Evolutionary conservation across 1,139 yeast species (phyloP).

Genomic region (Kodamaea anthophila): DNA sequence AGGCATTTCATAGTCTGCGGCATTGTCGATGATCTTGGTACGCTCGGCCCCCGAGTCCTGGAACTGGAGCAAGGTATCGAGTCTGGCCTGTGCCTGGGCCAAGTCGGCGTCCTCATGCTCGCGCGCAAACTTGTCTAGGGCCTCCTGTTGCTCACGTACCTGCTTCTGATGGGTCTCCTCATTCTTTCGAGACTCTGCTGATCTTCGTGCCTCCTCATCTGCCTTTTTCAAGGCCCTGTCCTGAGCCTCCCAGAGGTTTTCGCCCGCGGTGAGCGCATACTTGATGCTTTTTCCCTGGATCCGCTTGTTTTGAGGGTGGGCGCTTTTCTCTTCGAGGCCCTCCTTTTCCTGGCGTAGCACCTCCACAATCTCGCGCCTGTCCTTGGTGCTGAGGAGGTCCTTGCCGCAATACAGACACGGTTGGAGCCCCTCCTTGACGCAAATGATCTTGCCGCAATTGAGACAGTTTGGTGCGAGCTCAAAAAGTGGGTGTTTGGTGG

Average conservation of each 20-base stretch:
- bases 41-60: conserved; percentile 87
- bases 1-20: conserved; percentile 75
- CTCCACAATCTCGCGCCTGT: conserved; percentile 51
- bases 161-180: conserved; percentile 27
- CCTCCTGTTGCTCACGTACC: conserved; percentile 31
- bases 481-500: conserved; percentile 78
- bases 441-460: conserved; percentile 89
- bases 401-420: conserved; percentile 83
- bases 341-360: conserved; percentile 47
- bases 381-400: conserved; percentile 56
- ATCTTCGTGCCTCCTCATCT: conserved; percentile 28
- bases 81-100: conserved; percentile 60
- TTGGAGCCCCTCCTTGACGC: conserved; percentile 83
- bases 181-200: conserved; percentile 17
- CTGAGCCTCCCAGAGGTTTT: conserved; percentile 62
- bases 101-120: conserved; percentile 45
- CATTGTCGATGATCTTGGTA: conserved; percentile 88
- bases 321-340: conserved; percentile 18
- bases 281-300: conserved; percentile 14
- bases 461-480: conserved; percentile 91
- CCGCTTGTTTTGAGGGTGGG: conserved; percentile 12
- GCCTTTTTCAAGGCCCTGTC: conserved; percentile 55
- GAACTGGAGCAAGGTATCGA: conserved; percentile 67
- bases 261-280: conserved; percentile 40
- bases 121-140: conserved; percentile 32